Evolutionary conservation across 2,329 filamentous ascomycete species (phyloP).

Genomic region (Hypocreales sp.): DNA sequence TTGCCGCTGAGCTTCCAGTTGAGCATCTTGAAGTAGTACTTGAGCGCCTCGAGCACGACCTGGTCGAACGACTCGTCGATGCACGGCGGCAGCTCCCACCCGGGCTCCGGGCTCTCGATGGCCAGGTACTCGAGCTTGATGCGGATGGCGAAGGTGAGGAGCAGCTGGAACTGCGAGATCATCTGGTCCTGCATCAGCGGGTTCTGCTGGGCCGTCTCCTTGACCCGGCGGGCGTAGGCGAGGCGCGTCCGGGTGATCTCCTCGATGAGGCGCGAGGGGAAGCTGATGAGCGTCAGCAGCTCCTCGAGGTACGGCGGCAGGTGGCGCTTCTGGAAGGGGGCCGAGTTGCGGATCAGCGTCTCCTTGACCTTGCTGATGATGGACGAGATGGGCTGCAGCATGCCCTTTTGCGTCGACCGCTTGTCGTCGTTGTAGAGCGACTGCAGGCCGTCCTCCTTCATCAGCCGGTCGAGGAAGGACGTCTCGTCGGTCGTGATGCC

Average conservation of each 20-base stretch:
- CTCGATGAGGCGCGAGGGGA: conserved; percentile 87
- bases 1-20: conserved; percentile 97
- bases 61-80: conserved; percentile 94
- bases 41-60: conserved; percentile 80
- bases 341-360: conserved; percentile 75
- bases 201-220: conserved; percentile 83
- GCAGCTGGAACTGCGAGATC: conserved; percentile 89
- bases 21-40: conserved; percentile 97
- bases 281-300: conserved; percentile 88
- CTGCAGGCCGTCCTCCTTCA: conserved; percentile 91
- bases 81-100: conserved; percentile 90
- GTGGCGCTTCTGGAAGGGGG: conserved; percentile 74
- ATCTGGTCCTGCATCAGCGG: conserved; percentile 93
- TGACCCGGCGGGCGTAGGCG: conserved; percentile 87
- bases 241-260: conserved; percentile 90
- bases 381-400: conserved; percentile 67
- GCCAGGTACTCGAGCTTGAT: conserved; percentile 82
- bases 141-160: conserved; percentile 78
- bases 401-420: conserved; percentile 42
- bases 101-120: conserved; percentile 73
- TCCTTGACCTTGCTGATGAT: conserved; percentile 90
- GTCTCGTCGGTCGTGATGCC: conserved; percentile 72
- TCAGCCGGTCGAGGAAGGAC: conserved; percentile 82
- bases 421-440: conserved; percentile 66
- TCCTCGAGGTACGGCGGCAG: conserved; percentile 95